These are phyloP conservation scores for Isatis lusitanica DNA, from an alignment of 441 rosid species.

Conservation along the genomic window DNA sequence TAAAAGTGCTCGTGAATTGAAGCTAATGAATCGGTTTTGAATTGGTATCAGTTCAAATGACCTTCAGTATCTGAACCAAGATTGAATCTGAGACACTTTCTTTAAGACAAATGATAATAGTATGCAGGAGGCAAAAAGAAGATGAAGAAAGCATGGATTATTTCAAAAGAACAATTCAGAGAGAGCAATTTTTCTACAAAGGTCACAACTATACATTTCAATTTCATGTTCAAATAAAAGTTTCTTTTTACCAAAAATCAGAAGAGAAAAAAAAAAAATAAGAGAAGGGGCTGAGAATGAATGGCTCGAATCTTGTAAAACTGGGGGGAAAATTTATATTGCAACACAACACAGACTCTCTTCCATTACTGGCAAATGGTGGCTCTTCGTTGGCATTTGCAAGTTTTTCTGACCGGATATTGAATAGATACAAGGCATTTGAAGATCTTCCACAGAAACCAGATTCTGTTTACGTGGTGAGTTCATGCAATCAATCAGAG, in stretches of 20 bases:
- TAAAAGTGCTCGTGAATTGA: not conserved
- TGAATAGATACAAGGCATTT: not conserved
- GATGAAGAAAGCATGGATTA: slow-evolving; percentile 19
- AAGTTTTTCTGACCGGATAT: slow-evolving; percentile 8
- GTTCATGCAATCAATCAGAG: slow-evolving; percentile 34
- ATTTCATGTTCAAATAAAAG: slow-evolving; percentile 27
- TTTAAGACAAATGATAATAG: not conserved
- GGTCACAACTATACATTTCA: slow-evolving; percentile 30
- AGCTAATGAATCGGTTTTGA: not conserved
- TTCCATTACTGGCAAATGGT: slow-evolving; percentile 4
- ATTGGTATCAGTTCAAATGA: not conserved
- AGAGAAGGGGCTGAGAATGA: slow-evolving; percentile 16
- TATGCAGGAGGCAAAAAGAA: not conserved
- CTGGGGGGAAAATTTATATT: not conserved
- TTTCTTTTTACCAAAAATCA: slow-evolving; percentile 28
- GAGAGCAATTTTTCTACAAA: slow-evolving; percentile 27
- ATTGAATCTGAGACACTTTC: not conserved
- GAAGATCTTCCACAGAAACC: not conserved
- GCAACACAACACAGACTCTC: slow-evolving; percentile 26
- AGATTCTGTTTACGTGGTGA: slow-evolving; percentile 13
- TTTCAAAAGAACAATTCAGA: slow-evolving; percentile 26
- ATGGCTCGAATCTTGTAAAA: slow-evolving; percentile 28
- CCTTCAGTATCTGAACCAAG: not conserved
- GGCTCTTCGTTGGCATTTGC: slow-evolving; percentile 21
- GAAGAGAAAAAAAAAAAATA: not conserved